phyloP scores from a whole-genome alignment of 345 rosid genomes.

The Eucalyptus sp. region DNA sequence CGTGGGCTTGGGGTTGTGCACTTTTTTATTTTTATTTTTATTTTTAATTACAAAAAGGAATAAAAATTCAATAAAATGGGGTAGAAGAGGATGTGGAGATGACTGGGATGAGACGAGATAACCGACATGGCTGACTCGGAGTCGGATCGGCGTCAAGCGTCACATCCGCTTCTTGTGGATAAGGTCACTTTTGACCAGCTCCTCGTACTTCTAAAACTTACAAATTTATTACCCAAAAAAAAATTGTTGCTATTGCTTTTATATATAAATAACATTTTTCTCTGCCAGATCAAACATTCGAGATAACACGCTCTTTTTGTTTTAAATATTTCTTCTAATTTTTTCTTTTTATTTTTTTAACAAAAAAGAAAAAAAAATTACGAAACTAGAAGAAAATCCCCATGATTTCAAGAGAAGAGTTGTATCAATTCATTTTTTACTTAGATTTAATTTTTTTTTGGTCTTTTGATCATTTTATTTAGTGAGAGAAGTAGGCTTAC shows the following conservation, averaged over 20 bases:
- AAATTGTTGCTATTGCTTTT: neutral
- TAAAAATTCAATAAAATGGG: neutral
- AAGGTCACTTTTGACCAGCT: neutral
- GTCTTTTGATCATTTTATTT: too few species aligned
- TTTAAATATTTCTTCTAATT: too few species aligned
- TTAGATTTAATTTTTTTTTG: accelerated
- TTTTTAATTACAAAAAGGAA: neutral
- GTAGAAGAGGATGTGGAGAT: neutral
- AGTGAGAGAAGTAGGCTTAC: accelerated
- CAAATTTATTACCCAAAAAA: too few species aligned
- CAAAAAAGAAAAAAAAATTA: neutral
- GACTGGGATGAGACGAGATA: neutral
- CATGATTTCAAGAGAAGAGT: neutral
- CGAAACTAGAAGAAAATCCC: neutral
- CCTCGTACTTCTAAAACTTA: neutral
- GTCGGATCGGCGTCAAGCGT: neutral
- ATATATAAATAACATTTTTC: neutral
- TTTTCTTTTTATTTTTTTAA: too few species aligned
- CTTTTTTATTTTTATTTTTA: too few species aligned
- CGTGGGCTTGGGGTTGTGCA: too few species aligned
- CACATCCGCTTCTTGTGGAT: neutral
- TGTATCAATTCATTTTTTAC: neutral
- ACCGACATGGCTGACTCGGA: neutral
- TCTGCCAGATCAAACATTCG: neutral
- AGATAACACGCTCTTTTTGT: neutral